Evolutionary conservation across 2,329 filamentous ascomycete species (phyloP), one percentile per base, ranked within the genome.

Genomic region (Paracorniculantispora psalliotae): DNA sequence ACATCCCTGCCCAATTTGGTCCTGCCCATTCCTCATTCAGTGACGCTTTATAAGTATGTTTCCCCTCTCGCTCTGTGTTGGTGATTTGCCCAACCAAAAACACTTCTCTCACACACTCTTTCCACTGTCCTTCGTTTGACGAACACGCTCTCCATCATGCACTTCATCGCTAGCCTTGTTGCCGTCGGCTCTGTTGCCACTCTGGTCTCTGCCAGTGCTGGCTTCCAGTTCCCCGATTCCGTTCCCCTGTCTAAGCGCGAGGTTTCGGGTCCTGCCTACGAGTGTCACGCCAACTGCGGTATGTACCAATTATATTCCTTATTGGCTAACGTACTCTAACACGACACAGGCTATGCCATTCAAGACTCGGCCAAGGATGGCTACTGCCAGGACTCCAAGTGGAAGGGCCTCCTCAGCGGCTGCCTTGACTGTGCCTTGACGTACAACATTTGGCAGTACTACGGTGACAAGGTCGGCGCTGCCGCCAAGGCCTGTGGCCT

Each of bases 241-340:
- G 67, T 72, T 33, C 66, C 67, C n/a, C 64, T 79, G n/a, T 59
- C 72, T 55, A 74, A 71, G 63, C 76, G 78, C n/a, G 77, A 79
- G 64, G 73, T 73, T 5, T 61, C 61, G 2, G 68, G 65, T 2
- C 71, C 77, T 5, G 62, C 69, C 7, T 80, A 76, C 64, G 69
- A 79, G 44, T 82, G 80, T 68, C 79, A 81, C 63, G 73, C 75
- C 63, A 75, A 76, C 67, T 81, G 79, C 69, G 79, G 79, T 80
- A 69, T 61, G 75, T 68, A 4, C 23, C 21, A 21, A n/a, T 6
- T 13, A 9, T 43, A 17, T 15, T 23, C 26, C 6, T 25, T 4
- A 8, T 28, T 44, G n/a, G n/a, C 17, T 4, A n/a, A 41, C 58
- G 17, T 41, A 50, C 49, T 49, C 54, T 59, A 19, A 53, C 28